Evolutionary conservation across 306 rosid genomes (phyloP), one percentile per base, ranked within the genome.

Genomic region (Sesbania bispinosa): DNA sequence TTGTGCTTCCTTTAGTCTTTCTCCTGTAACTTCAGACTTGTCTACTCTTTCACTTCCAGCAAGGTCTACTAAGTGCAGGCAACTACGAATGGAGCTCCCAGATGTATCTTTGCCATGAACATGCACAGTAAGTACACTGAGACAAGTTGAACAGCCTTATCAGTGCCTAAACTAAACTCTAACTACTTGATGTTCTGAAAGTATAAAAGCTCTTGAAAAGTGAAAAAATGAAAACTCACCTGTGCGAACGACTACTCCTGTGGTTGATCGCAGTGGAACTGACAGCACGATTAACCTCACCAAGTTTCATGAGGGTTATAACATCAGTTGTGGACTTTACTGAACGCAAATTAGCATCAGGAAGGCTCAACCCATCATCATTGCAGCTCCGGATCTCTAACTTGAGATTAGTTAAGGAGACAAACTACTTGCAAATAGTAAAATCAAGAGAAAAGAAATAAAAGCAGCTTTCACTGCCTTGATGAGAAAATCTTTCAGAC

Each of bases 41-140:
- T 94, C 95, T 9, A 94, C 96, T 62, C 97, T 78, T 77, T 94
- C 99, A 11, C 99, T 94, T 80, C 99, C 99, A 2, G 99, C 99
- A 8, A 94, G 93, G 85, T 94, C 99, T 70, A 94, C 90, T 79
- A 94, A 81, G 83, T 94, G 97, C 71, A 94, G 86, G 68, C 97
- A 88, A 67, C 97, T 92, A 23, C 80, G 88, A 54, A 87, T 79
- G 51, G 77, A 51, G 83, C 72, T 85, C 39, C 96, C 93, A 0
- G 91, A 78, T n/a, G 66, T 33, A 75, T 94, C 97, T 80, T 86
- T 88, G 27, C 97, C 99, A 62, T 86, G 81, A 73, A 94, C 88
- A 82, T 94, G 97, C 35, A 94, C 96, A 41, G 99, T 94, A 57
- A 94, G 85, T 27, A 94, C 81, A 82, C 99, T 91, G 84, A 33